A percentile compares a stretch with the other conserved stretches of the same genome.
Conservation (phyloP, 1,284 basidiomycete species). For the Ganoderma leucocontextum region DNA sequence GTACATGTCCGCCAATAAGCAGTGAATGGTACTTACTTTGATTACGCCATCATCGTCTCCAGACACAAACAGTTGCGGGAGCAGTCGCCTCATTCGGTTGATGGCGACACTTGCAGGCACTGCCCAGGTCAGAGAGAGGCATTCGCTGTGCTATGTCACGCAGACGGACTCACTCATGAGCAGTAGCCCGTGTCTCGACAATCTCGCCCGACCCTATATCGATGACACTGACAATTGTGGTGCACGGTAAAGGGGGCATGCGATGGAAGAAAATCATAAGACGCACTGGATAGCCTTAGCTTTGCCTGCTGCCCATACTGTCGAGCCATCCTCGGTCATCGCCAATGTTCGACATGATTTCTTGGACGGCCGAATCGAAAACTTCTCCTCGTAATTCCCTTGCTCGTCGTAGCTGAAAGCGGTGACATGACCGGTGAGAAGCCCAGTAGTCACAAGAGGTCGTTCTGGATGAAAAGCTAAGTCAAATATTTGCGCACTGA, state of each 20-base stretch:
- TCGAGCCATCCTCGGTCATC: slow-evolving; percentile 68
- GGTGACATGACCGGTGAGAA: slow-evolving; percentile 86
- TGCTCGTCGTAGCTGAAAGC: slow-evolving; percentile 80
- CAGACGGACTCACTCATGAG: slow-evolving; percentile 52
- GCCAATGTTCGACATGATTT: slow-evolving; percentile 81
- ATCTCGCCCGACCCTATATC: slow-evolving; percentile 73
- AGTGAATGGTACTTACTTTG: slow-evolving; percentile 63
- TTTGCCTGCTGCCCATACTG: slow-evolving; percentile 86
- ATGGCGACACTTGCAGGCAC: slow-evolving; percentile 74
- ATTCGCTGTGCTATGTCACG: not conserved
- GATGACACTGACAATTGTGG: slow-evolving; percentile 57
- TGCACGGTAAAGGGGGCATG: not conserved
- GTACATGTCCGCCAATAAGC: not conserved
- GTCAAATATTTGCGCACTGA: slow-evolving; percentile 88
- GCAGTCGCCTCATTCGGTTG: slow-evolving; percentile 80
- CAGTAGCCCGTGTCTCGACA: slow-evolving; percentile 67
- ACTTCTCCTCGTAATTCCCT: slow-evolving; percentile 60
- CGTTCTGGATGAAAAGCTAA: slow-evolving; percentile 84
- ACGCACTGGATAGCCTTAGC: slow-evolving; percentile 82
- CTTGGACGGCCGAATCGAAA: slow-evolving; percentile 71
- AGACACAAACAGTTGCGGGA: slow-evolving; percentile 77
- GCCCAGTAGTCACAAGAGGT: slow-evolving; percentile 76
- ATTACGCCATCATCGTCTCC: slow-evolving; percentile 94
- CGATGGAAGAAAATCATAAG: not conserved
- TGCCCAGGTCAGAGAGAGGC: slow-evolving; percentile 45